Evolutionary conservation across 2,329 filamentous ascomycete species (phyloP), one percentile per base, ranked within the genome.

Genomic region (Aspergillus calidoustus): DNA sequence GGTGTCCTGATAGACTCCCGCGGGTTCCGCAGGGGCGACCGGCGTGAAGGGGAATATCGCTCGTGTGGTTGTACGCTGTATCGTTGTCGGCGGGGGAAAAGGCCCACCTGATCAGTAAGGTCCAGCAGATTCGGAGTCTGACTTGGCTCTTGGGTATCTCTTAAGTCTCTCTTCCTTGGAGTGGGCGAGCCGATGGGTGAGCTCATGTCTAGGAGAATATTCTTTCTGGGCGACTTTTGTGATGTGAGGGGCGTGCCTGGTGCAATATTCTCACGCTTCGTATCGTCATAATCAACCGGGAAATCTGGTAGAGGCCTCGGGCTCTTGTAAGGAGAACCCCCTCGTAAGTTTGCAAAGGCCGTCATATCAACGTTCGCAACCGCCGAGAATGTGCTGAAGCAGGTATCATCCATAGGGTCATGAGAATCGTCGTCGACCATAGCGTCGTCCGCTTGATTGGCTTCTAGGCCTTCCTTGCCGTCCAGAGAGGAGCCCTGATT

Each of bases 351-450:
- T 8, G 91, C 89, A 71, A 96, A 92, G 70, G 89, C 88, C 22
- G 92, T 95, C 87, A 95, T 87, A 70, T 94, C 92, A 19, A 81
- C 74, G 57, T 83, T 82, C 6, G 92, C 92, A 57, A 97, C 87
- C 8, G 92, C 92, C 1, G 94, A 97, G 77, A 97, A 97, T 13
- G 86, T 88, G 80, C 92, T 97, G 74, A 96, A 91, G 71, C 79
- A 78, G 11, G 80, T 81, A 49, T 81, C 76, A 60, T 80, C 77
- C 68, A 77, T 77, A 8, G 69, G 63, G 50, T 79, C 74, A 25
- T 75, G 59, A 56, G 67, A 61, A 30, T 74, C 72, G 15, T 61
- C 54, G 25, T 75, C 75, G 57, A 72, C 69, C 55, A 71, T 69
- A 22, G 62, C 66, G 51, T 73, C 70, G 19, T 75, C 66, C n/a